phyloP scores from a whole-genome alignment of 2,329 filamentous ascomycete genomes.

The Neofusicoccum ribis region DNA sequence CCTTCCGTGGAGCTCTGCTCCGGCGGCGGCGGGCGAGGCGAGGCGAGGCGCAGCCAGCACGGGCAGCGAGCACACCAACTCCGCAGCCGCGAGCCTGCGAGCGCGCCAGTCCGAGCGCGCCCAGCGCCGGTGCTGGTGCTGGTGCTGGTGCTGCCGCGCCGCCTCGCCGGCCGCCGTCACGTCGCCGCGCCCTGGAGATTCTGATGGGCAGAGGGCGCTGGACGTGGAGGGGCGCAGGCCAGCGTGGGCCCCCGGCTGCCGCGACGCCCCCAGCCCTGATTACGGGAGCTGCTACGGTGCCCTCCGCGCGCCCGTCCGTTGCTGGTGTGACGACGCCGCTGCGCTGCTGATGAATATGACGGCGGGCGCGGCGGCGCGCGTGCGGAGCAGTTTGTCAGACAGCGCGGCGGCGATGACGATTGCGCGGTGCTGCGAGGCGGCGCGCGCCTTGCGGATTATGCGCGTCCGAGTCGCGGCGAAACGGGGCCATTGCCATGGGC shows the following conservation, averaged over 20 bases:
- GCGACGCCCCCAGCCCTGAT: constrained; percentile 1
- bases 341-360: constrained; percentile 5
- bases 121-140: no score
- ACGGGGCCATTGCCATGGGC: constrained; percentile 2
- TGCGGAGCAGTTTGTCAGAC: background rate
- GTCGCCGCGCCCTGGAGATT: background rate
- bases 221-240: background rate
- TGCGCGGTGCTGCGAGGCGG: no score
- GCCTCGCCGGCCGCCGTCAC: background rate
- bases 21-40: background rate
- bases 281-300: constrained; percentile 13
- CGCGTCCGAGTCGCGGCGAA: constrained; percentile 1
- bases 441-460: background rate
- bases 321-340: background rate
- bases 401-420: background rate
- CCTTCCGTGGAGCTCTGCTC: background rate
- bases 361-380: background rate
- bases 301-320: constrained; percentile 11
- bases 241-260: background rate
- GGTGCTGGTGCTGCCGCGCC: background rate
- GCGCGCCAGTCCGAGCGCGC: background rate
- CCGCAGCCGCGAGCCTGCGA: background rate
- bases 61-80: background rate
- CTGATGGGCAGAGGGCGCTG: background rate
- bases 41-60: constrained; percentile 9